Base-by-base conservation (phyloP, 164 flowering plant genomes). In the Macadamia integrifolia region DNA sequence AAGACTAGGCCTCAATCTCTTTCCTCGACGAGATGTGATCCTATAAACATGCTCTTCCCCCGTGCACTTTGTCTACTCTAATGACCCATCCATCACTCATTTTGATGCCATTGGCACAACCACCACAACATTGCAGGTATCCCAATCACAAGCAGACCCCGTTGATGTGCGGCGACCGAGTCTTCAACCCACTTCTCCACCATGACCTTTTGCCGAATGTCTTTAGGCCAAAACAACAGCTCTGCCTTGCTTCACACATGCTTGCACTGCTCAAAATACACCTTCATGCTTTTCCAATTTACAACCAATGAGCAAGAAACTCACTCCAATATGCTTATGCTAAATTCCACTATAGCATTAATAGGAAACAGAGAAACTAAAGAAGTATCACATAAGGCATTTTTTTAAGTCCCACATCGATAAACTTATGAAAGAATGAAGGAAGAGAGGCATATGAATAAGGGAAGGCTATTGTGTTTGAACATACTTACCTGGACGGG, bases 1-100 rank as follows among this genome's bases (percentile, higher is more conserved):
- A 23, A 12, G 42, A 3, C 61, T 60, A 77, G 55, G 75, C 72
- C 65, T 68, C 57, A 61, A 74, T 62, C 60, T 48, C 68, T 52
- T 71, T 66, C 53, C 65, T 35, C 18, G 65, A 12, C 79, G 73
- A 58, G 77, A 67, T 66, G 77, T 83, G 65, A 91, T 79, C 76
- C 93, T 80, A 44, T 81, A 88, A 9, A 89, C 89, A 77, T 91
- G 95, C 62, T 91, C 97, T 80, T 92, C 97, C 2, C 96, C 97
- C 0, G 97, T 92, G 66, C 80, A 81, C 49, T 23, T 83, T 73
- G 68, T 92, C 96, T 6, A 92, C 85, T 66, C 73, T 85, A 13
- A 86, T 86, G 66, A 88, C 76, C 23, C 23, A 23, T 23, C 98
- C 98, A 92, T 9, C 66, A 68, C 91, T 85, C 79, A 50, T 81